Evolutionary conservation across 2,329 filamentous ascomycete genomes (phyloP), one percentile per base, ranked within the genome.

Genomic region (Botryotinia narcissicola): DNA sequence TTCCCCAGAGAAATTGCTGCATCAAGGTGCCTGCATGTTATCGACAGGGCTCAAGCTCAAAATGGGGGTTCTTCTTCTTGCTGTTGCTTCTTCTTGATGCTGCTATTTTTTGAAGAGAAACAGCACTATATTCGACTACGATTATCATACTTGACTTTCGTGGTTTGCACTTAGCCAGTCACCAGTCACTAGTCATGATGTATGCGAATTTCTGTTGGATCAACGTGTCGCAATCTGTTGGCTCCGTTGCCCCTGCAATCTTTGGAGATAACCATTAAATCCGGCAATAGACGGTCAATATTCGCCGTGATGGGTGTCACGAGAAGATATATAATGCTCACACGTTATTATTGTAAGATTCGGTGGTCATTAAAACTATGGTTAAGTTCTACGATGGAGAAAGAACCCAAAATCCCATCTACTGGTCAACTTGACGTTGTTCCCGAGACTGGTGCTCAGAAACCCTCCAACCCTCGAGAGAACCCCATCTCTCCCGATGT

Each of bases 201-300:
- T 12, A 8, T 29, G 61, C 61, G 42, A 20, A 46, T 16, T 37
- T 61, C 32, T 46, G 61, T 22, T n/a, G 8, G 20, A 57, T 69
- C 32, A 54, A 37, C 32, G 29, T 32, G 20, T 69, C 46, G 35
- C 48, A 57, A 57, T 37, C 22, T 29, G 51, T 32, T 16, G n/a
- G 51, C 66, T 51, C 48, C 35, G 48, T 40, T 64, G 35, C 66
- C 66, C 66, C 48, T 51, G 46, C 25, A 59, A 69, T 29, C 37
- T 42, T 57, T 69, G 48, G 25, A 69, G 66, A 69, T 69, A 59
- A 57, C 29, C 8, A 16, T 69, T 69, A 59, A 59, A 57, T 69
- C 37, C 48, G 66, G 66, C 25, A 22, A 59, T 59, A 32, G 44
- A 40, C 66, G 35, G 25, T 18, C 35, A 54, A 35, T 9, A 18